phyloP scores from a whole-genome alignment of 75 land plant species.

The Pseudotsuga menziesii region DNA sequence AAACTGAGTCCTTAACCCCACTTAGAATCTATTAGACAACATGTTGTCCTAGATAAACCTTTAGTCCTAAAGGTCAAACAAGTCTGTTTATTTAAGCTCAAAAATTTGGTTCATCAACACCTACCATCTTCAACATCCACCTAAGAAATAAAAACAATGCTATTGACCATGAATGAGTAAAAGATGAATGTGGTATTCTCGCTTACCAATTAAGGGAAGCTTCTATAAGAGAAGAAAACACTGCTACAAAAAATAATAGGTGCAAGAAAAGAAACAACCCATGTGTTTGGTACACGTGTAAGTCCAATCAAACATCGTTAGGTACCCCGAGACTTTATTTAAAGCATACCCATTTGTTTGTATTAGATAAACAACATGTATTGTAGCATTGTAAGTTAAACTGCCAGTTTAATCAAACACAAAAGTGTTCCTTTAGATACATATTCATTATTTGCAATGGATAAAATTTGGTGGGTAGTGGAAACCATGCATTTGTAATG shows the following conservation, averaged over 20 bases:
- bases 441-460: too few relatives aligned
- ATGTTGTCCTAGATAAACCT: not conserved
- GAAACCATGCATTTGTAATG: too few relatives aligned
- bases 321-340: not conserved
- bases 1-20: not conserved
- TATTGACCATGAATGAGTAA: not conserved
- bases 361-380: not conserved
- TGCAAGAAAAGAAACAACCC: constrained; percentile 65
- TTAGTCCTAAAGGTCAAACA: not conserved
- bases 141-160: not conserved
- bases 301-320: not conserved
- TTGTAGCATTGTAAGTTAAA: not conserved
- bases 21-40: not conserved
- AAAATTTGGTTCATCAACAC: not conserved
- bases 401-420: not conserved
- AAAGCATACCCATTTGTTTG: not conserved
- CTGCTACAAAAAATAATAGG: constrained; percentile 97
- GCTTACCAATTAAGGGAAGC: constrained; percentile 94
- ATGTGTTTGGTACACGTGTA: constrained; percentile 67
- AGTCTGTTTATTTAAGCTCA: not conserved
- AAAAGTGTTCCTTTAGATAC: too few relatives aligned
- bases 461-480: too few relatives aligned
- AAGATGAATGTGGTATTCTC: not conserved
- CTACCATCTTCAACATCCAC: not conserved
- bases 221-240: constrained; percentile 84